Percentiles rank a stretch among this genome's conserved stretches.
These are phyloP conservation scores for Acanthochlamys bracteata DNA, from an alignment of 106 monocot genomes.

Conservation along the genomic window DNA sequence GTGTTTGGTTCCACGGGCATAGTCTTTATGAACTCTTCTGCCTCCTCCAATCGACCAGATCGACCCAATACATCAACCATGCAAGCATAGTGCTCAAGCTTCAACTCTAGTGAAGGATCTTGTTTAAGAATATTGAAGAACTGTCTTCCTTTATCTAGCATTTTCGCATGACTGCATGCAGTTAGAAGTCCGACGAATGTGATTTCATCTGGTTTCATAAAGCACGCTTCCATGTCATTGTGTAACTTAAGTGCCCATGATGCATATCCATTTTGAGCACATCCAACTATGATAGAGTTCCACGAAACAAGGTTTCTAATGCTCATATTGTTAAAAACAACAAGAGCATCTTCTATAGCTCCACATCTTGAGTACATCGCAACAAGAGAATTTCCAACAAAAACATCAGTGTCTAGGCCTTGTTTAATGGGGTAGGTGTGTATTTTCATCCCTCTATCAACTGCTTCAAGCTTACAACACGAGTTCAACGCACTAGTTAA, in stretches of 20 bases:
- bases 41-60: conserved; percentile 58
- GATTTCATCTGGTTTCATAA: conserved; percentile 58
- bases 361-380: conserved; percentile 68
- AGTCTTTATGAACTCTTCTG: conserved; percentile 44
- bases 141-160: conserved; percentile 58
- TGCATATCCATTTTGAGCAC: conserved; percentile 66
- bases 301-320: conserved; percentile 64
- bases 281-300: conserved; percentile 78
- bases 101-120: conserved; percentile 31
- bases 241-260: conserved; percentile 30
- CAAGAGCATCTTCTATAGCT: conserved; percentile 33
- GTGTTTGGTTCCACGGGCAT: conserved; percentile 43
- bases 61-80: conserved; percentile 78
- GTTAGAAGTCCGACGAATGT: conserved; percentile 66
- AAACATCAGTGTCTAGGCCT: conserved; percentile 44
- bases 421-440: conserved; percentile 37
- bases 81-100: conserved; percentile 59
- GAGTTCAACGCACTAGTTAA: conserved; percentile 57
- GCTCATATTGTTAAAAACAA: conserved; percentile 30
- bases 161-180: conserved; percentile 74
- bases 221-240: conserved; percentile 33
- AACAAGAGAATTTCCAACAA: conserved; percentile 65
- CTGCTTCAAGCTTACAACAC: conserved; percentile 43
- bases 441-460: conserved; percentile 44
- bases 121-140: conserved; percentile 33